These are phyloP conservation scores for Boletus vermiculosoides DNA, from an alignment of 768 basidiomycete genomes.

Conservation along the genomic window DNA sequence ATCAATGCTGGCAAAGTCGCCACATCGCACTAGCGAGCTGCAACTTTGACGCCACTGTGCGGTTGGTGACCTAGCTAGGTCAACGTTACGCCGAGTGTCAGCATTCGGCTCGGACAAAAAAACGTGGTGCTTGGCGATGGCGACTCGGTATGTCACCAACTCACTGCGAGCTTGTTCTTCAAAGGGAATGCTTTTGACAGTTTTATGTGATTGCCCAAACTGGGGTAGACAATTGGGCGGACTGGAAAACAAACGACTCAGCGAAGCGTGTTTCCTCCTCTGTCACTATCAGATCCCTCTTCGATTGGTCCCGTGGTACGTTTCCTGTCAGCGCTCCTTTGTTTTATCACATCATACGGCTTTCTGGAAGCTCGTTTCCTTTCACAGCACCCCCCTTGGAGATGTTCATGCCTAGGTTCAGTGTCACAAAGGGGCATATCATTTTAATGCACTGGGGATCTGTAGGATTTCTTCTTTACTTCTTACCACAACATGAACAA, in stretches of 20 bases:
- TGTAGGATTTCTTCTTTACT: constrained; percentile 12
- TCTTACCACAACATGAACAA: constrained; percentile 26
- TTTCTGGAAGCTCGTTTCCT: constrained; percentile 13
- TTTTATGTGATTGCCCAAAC: constrained; percentile 14
- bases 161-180: constrained; percentile 2
- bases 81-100: neutral
- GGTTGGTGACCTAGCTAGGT: neutral
- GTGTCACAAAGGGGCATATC: constrained; percentile 19
- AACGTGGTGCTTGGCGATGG: constrained; percentile 7
- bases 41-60: neutral
- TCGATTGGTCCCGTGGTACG: constrained; percentile 4
- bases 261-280: constrained; percentile 11
- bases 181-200: constrained; percentile 5
- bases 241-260: constrained; percentile 18
- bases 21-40: neutral
- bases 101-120: constrained; percentile 4
- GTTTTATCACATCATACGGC: constrained; percentile 14
- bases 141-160: constrained; percentile 1
- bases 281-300: constrained; percentile 2
- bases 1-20: neutral
- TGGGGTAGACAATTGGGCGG: constrained; percentile 28
- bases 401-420: neutral
- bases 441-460: constrained; percentile 7
- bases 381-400: constrained; percentile 17
- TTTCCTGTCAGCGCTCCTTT: constrained; percentile 21